A percentile compares a stretch with the other conserved stretches of the same genome.
phyloP scores from a whole-genome alignment of 257 asterid genomes.

The Nicotiana knightiana region DNA sequence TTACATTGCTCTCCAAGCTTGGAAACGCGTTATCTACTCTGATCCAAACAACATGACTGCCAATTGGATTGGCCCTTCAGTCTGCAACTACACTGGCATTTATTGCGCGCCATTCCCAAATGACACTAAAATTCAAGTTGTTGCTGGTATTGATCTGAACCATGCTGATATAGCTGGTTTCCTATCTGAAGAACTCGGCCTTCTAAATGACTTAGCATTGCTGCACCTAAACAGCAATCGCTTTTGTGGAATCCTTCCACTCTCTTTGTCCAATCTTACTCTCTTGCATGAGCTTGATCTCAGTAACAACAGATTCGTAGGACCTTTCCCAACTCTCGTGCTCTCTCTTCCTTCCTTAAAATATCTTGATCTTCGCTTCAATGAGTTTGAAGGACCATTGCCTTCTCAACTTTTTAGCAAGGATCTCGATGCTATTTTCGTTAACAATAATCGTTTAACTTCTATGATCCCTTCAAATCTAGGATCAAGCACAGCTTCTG shows the following conservation, averaged over 20 bases:
- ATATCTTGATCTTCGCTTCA: constrained; percentile 59
- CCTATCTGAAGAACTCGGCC: constrained; percentile 59
- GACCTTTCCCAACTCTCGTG: constrained; percentile 59
- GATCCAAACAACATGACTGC: constrained; percentile 50
- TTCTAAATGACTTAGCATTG: constrained; percentile 50
- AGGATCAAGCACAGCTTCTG: constrained; percentile 51
- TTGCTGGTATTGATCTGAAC: constrained; percentile 72
- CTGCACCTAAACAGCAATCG: constrained; percentile 65
- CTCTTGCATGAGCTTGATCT: constrained; percentile 60
- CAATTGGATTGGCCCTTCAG: constrained; percentile 55
- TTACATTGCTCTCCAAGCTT: constrained; percentile 51
- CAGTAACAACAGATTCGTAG: constrained; percentile 70
- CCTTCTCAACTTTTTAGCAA: constrained; percentile 45
- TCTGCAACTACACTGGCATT: constrained; percentile 51
- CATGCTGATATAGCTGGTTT: constrained; percentile 56
- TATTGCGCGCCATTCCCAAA: constrained; percentile 46
- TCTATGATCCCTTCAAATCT: constrained; percentile 41
- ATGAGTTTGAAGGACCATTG: constrained; percentile 64
- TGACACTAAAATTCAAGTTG: constrained; percentile 28
- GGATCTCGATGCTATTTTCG: constrained; percentile 53
- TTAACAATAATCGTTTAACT: constrained; percentile 49
- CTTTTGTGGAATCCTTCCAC: constrained; percentile 67
- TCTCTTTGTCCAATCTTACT: constrained; percentile 36
- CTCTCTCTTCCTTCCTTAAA: constrained; percentile 46
- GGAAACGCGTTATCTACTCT: constrained; percentile 59